Evolutionary conservation across 164 flowering plant genomes (phyloP).

Genomic region (Dillenia suffruticosa): DNA sequence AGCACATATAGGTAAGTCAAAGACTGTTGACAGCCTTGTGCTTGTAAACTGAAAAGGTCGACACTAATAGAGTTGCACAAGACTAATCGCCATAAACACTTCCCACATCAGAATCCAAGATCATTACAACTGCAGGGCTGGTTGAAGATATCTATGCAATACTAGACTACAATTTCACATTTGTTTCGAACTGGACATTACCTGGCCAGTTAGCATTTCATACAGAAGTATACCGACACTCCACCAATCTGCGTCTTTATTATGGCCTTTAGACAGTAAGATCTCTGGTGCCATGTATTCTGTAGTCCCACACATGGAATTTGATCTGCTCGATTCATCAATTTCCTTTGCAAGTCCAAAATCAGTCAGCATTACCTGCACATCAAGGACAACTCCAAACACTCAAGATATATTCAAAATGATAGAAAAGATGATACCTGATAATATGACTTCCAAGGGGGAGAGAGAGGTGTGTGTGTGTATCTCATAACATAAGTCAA

Average conservation of each 20-base stretch:
- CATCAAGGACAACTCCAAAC: conserved; percentile 1
- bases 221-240: conserved; percentile 77
- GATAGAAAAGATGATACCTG: neutral
- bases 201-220: conserved; percentile 83
- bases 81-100: no score
- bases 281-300: conserved; percentile 97
- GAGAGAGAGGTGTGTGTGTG: neutral
- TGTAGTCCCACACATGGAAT: conserved; percentile 89
- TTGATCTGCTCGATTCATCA: conserved; percentile 69
- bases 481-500: no score
- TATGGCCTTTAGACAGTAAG: conserved; percentile 68
- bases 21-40: no score
- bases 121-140: no score
- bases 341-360: conserved; percentile 90
- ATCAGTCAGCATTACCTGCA: conserved; percentile 83
- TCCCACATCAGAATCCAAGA: no score
- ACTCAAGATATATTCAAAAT: neutral
- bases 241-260: conserved; percentile 95
- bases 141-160: no score
- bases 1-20: no score
- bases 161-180: no score
- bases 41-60: no score
- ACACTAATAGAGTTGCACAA: no score
- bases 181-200: conserved; percentile 9
- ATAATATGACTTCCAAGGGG: neutral